phyloP scores from a whole-genome alignment of 371 early-diverging fungal species.

The Dinochytrium kinnereticum region DNA sequence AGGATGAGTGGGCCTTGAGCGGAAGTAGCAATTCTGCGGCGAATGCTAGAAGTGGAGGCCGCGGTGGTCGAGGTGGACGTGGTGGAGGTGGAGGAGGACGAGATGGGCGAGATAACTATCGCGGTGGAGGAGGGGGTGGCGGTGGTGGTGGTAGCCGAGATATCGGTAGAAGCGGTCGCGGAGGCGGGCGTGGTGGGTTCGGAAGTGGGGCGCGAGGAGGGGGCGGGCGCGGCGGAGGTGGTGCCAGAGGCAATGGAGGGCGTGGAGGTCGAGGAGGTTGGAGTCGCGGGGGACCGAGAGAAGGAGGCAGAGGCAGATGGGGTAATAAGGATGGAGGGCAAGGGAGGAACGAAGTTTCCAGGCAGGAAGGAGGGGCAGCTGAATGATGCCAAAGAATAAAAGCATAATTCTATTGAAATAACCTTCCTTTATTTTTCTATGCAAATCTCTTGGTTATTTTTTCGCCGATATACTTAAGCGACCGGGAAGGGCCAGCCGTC shows the following conservation, averaged over 20 bases:
- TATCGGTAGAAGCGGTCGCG: not conserved
- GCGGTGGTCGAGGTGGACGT: not conserved
- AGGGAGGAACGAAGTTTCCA: too few relatives aligned
- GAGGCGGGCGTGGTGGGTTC: not conserved
- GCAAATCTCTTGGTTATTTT: slow-evolving; percentile 4
- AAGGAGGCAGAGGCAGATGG: slow-evolving; percentile 5
- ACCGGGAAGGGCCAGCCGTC: slow-evolving; percentile 75
- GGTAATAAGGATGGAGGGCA: not conserved
- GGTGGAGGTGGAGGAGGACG: slow-evolving; percentile 3
- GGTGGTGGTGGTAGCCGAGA: not conserved
- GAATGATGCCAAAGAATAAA: too few relatives aligned
- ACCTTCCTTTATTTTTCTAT: not conserved
- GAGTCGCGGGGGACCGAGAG: not conserved
- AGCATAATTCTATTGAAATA: too few relatives aligned
- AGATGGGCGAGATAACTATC: not conserved
- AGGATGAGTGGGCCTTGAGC: slow-evolving; percentile 7
- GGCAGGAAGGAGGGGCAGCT: not conserved
- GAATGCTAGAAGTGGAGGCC: not conserved
- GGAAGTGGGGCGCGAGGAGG: slow-evolving; percentile 2
- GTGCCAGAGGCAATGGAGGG: not conserved
- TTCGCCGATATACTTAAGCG: not conserved
- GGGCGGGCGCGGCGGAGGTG: slow-evolving; percentile 8
- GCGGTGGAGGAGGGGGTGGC: slow-evolving; percentile 9
- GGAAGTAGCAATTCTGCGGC: not conserved
- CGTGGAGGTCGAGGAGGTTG: not conserved